Base-by-base conservation (phyloP, 768 basidiomycete genomes). In the Russula ochroleuca region DNA sequence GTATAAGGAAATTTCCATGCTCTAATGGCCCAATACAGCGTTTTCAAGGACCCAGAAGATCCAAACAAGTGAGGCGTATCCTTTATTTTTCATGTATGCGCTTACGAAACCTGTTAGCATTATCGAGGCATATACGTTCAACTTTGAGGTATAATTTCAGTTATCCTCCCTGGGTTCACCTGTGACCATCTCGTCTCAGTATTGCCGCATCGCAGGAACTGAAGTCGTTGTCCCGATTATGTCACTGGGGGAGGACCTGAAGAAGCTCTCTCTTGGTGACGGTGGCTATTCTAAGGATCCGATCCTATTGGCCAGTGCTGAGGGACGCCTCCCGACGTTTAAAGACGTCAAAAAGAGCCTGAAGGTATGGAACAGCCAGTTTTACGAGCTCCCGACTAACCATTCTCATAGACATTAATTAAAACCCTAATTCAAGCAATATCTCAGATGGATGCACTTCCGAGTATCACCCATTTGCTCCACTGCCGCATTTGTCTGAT, bases 91-190 rank as follows among this genome's bases (percentile, higher is more conserved):
- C 57, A 50, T 28, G 65, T 50, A 45, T 35, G 15, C 19, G 57
- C 37, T 64, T 64, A 61, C 52, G 40, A 15, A 55, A 53, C 10
- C 5, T 15, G 2, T 19, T 67, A 94, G 92, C 74, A 88, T 94
- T 61, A 81, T 93, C 25, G 92, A 94, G 72, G 87, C 92, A 15
- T 94, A 92, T 70, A 92, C 90, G 0, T 94, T 94, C 76, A 89
- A 92, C 70, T 92, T 94, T 70, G 81, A 85, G 68, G 76, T 61
- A 31, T n/a, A 41, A 10, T 2, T 25, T 4, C 23, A 25, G 19
- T 54, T 31, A 51, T 25, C 14, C 19, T 43, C 17, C 13, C 33
- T 60, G 49, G 17, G 23, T 38, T 45, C 9, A 3, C 10, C 33
- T 48, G 11, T 51, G 19, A 61, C 31, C 19, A 17, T 54, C 40